Percentiles rank a stretch among this genome's conserved stretches.
Conservation (phyloP, 345 rosid genomes). For the Excoecaria agallocha region DNA sequence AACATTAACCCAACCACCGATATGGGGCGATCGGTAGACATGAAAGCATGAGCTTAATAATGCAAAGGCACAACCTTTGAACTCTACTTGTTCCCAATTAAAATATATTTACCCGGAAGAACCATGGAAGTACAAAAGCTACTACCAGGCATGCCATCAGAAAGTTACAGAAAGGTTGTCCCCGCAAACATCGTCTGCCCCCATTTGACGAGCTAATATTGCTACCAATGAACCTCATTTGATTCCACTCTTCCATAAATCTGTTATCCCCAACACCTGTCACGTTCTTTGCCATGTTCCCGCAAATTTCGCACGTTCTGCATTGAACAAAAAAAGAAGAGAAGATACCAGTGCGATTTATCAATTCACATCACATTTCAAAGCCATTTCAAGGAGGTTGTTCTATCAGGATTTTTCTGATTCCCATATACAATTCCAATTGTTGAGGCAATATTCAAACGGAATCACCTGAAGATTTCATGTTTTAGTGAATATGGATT, state of each 20-base stretch:
- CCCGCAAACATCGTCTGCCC: constrained; percentile 49
- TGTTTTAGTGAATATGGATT: too few relatives aligned
- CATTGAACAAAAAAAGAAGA: constrained; percentile 8
- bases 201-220: constrained; percentile 24
- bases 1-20: not conserved
- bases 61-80: constrained; percentile 6
- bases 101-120: constrained; percentile 57
- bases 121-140: constrained; percentile 71
- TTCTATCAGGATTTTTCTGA: not conserved
- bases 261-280: constrained; percentile 44
- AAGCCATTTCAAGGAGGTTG: too few relatives aligned
- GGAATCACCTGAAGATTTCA: too few relatives aligned
- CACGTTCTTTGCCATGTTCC: constrained; percentile 49
- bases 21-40: not conserved
- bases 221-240: constrained; percentile 25
- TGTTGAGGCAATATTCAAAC: too few relatives aligned
- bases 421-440: not conserved
- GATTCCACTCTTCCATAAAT: constrained; percentile 52
- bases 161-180: constrained; percentile 71
- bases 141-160: constrained; percentile 67
- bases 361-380: not conserved
- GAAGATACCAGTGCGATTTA: constrained; percentile 3
- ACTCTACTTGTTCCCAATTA: constrained; percentile 19
- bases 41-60: not conserved
- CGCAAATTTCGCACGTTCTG: constrained; percentile 75